phyloP scores from a whole-genome alignment of 495 filamentous ascomycete genomes.

The Evansstolkia leycettana region DNA sequence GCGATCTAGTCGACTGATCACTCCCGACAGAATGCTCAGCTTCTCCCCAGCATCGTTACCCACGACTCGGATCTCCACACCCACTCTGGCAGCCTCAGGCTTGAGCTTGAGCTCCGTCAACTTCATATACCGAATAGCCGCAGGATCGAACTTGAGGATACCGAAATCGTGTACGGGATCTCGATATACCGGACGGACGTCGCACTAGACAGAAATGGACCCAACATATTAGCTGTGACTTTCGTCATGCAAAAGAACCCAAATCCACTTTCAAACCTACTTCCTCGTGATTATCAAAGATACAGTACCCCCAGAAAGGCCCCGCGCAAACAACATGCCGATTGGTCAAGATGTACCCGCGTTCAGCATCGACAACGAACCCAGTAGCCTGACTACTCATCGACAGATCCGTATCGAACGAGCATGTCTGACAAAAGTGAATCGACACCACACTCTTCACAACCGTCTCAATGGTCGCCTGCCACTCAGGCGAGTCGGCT shows the following conservation, averaged over 20 bases:
- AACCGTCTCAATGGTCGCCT: constrained; percentile 85
- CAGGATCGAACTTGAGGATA: constrained; percentile 89
- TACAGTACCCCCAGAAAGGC: constrained; percentile 93
- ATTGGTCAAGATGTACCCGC: constrained; percentile 81
- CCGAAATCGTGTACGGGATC: constrained; percentile 99
- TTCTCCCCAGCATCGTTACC: constrained; percentile 99
- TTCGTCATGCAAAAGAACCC: not conserved
- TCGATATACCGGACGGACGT: constrained; percentile 95
- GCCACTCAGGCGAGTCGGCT: constrained; percentile 91
- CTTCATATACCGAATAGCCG: constrained; percentile 91
- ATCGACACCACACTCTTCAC: constrained; percentile 92
- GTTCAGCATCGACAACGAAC: constrained; percentile 94
- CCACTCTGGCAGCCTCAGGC: constrained; percentile 83
- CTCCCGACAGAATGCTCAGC: constrained; percentile 92
- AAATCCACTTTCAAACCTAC: constrained; percentile 20
- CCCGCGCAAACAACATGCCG: constrained; percentile 93
- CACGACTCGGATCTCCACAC: constrained; percentile 88
- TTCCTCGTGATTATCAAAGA: constrained; percentile 97
- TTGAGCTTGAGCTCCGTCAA: constrained; percentile 66
- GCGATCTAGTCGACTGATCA: constrained; percentile 88
- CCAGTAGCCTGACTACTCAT: constrained; percentile 92
- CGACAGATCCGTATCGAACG: constrained; percentile 92
- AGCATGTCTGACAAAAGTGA: constrained; percentile 96
- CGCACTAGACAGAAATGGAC: constrained; percentile 50
- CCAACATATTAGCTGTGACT: not conserved